Percentiles rank a stretch among this genome's conserved stretches.
Evolutionary conservation across 164 flowering plant species (phyloP).

Genomic region (Chimonanthus praecox): DNA sequence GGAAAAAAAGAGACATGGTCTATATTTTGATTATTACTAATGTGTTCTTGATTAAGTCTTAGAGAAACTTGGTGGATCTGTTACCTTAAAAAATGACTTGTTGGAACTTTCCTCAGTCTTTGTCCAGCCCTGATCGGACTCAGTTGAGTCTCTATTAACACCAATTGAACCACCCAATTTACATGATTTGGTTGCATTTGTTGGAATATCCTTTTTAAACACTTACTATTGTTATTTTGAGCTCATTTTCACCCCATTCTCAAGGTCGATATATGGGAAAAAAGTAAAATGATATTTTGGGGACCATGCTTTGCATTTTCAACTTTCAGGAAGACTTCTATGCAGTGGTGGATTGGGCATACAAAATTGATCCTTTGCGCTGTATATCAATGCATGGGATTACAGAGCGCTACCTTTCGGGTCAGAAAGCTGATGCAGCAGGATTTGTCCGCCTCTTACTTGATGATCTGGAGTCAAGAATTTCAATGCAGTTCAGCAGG

Average conservation of each 20-base stretch:
- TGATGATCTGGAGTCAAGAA: conserved; percentile 86
- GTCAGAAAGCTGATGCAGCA: conserved; percentile 99
- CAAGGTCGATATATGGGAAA: too few relatives aligned
- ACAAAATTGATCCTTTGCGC: conserved; percentile 93
- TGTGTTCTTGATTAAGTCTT: too few relatives aligned
- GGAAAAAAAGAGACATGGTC: too few relatives aligned
- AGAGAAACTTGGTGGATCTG: too few relatives aligned
- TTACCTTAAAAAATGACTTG: too few relatives aligned
- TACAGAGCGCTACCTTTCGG: conserved; percentile 89
- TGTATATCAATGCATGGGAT: conserved; percentile 99
- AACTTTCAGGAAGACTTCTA: conserved; percentile 79
- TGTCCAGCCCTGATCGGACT: too few relatives aligned
- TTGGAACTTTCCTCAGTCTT: too few relatives aligned
- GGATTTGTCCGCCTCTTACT: conserved; percentile 96
- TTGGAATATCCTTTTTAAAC: neutral
- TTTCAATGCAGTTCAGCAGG: conserved; percentile 72
- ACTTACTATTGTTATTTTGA: neutral
- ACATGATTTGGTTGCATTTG: too few relatives aligned
- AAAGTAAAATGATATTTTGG: neutral
- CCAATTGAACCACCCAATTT: too few relatives aligned
- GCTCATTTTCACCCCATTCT: neutral
- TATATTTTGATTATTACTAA: too few relatives aligned
- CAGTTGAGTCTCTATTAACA: too few relatives aligned
- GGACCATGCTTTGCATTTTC: neutral
- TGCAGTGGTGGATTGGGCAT: conserved; percentile 99